Percentiles rank a stretch among this genome's conserved stretches.
Evolutionary conservation across 2,329 filamentous ascomycete genomes (phyloP).

Genomic region (Colletotrichum liaoningense): DNA sequence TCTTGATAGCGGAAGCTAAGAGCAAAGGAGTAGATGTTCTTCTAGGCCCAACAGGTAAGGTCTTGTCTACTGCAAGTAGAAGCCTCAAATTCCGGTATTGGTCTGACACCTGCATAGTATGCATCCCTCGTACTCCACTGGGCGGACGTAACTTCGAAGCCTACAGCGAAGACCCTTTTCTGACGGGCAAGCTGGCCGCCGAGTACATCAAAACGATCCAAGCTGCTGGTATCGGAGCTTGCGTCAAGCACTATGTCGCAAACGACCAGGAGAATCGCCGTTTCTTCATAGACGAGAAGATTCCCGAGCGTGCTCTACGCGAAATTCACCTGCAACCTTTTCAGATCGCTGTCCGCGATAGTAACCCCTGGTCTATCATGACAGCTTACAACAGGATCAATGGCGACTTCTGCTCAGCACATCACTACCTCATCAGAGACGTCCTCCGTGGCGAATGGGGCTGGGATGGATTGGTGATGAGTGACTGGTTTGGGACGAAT

Average conservation of each 20-base stretch:
- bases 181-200: constrained; percentile 70
- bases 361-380: constrained; percentile 57
- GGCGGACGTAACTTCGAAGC: constrained; percentile 88
- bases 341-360: constrained; percentile 55
- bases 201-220: constrained; percentile 71
- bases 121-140: constrained; percentile 55
- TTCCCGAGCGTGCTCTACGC: constrained; percentile 43
- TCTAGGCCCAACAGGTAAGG: background rate
- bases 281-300: constrained; percentile 42
- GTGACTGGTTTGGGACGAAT: constrained; percentile 56
- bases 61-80: background rate
- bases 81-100: background rate
- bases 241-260: constrained; percentile 69
- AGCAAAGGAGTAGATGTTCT: background rate
- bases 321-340: constrained; percentile 58
- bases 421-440: constrained; percentile 50
- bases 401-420: constrained; percentile 54
- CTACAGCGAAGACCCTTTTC: constrained; percentile 82
- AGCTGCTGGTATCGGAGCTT: constrained; percentile 53
- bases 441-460: constrained; percentile 57
- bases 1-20: background rate
- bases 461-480: constrained; percentile 58
- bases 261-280: constrained; percentile 72
- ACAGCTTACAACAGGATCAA: constrained; percentile 60
- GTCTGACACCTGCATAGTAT: background rate